phyloP scores from a whole-genome alignment of 805 yeast species.

The Myxozyma geophila region DNA sequence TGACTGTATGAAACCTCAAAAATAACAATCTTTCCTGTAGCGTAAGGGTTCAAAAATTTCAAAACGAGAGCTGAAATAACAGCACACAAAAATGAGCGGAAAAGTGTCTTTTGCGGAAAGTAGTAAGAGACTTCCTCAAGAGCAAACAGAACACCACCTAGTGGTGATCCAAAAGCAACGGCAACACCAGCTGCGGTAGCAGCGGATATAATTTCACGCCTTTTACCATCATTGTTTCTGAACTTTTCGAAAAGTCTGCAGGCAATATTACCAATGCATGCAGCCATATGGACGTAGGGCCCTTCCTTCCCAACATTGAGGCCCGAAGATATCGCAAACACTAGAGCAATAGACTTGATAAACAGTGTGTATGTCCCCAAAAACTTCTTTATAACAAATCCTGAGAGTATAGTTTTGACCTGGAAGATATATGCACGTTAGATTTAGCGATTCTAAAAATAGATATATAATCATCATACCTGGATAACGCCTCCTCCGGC shows the following conservation, averaged over 20 bases:
- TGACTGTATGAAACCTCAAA: slow-evolving; percentile 57
- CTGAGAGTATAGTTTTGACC: slow-evolving; percentile 60
- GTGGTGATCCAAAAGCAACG: slow-evolving; percentile 63
- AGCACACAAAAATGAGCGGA: slow-evolving; percentile 61
- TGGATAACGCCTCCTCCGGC: slow-evolving; percentile 67
- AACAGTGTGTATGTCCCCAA: slow-evolving; percentile 58
- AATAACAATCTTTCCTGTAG: slow-evolving; percentile 62
- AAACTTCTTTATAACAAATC: slow-evolving; percentile 59
- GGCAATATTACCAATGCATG: slow-evolving; percentile 62
- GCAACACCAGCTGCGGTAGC: slow-evolving; percentile 65
- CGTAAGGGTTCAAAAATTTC: slow-evolving; percentile 60
- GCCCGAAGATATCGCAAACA: slow-evolving; percentile 62
- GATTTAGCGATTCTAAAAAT: not conserved
- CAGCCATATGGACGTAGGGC: slow-evolving; percentile 63
- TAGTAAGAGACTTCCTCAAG: slow-evolving; percentile 63
- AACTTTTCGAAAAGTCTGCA: slow-evolving; percentile 54
- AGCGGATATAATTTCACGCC: slow-evolving; percentile 60
- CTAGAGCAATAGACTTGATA: slow-evolving; percentile 54
- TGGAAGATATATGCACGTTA: not conserved
- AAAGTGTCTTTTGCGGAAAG: slow-evolving; percentile 58
- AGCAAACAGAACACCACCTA: slow-evolving; percentile 62
- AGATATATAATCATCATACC: slow-evolving; percentile 39
- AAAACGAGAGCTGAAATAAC: slow-evolving; percentile 57
- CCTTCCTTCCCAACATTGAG: slow-evolving; percentile 65
- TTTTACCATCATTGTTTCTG: slow-evolving; percentile 54